Evolutionary conservation across 2,329 filamentous ascomycete species (phyloP), one percentile per base, ranked within the genome.

Genomic region (Zasmidium angulare): DNA sequence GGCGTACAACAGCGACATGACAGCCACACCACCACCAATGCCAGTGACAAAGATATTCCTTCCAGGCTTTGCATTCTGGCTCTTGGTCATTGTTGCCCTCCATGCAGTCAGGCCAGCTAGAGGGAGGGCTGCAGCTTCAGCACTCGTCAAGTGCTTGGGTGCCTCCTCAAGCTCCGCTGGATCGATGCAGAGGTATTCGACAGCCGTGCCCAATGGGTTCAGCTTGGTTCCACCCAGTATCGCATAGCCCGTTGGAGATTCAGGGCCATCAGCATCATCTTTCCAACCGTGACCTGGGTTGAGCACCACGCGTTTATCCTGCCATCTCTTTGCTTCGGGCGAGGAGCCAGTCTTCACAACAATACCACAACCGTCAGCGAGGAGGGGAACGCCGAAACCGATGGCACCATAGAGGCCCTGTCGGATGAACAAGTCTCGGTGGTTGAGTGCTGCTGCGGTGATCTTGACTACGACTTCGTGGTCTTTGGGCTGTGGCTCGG

Each of bases 361-460:
- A 58, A 84, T 79, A 56, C 93, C 93, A 67, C 84, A 87, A 64
- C 91, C 93, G 73, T 98, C 93, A 61, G 92, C 86, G 23, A 96
- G 83, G 46, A 98, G 79, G 0, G 93, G 91, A 4, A 87, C 81
- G 60, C 84, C 82, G 75, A 96, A 96, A 12, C 89, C 88, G 55
- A 91, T 89, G 67, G 85, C 89, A 0, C 93, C 93, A 79, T 98
- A 98, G 46, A 96, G 86, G 71, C 93, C 89, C 75, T 95, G 92
- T 56, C 93, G 90, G 76, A 96, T 89, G 79, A 97, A 98, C 67
- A 96, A 86, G 75, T 98, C 95, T 69, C 93, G 89, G 79, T 98
- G 95, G 80, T 98, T 98, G 53, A 98, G 86, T 14, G 93, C 89
- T 1, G 88, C 90, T 53, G 92, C 90, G 36, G 84, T 83, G 71